phyloP scores from a whole-genome alignment of 768 basidiomycete species.

The Hygrophoropsis aurantiaca region DNA sequence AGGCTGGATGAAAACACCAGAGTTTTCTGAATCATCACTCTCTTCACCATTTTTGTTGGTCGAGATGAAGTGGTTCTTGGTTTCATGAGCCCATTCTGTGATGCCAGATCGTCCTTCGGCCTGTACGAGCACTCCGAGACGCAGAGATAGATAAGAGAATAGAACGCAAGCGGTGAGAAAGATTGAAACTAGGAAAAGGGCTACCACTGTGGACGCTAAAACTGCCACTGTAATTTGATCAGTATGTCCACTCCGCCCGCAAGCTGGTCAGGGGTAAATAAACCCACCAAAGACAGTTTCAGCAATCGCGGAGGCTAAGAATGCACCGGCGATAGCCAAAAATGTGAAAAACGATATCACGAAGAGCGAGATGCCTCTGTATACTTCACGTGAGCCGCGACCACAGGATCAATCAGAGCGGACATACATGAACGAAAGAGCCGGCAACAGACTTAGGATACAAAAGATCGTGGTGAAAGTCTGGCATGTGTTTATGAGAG shows the following conservation, averaged over 20 bases:
- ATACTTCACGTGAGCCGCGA: conserved; percentile 8
- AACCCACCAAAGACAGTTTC: conserved; percentile 29
- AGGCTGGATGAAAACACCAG: conserved; percentile 19
- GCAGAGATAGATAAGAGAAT: conserved; percentile 30
- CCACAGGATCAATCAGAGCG: conserved; percentile 7
- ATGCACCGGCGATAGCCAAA: conserved; percentile 34
- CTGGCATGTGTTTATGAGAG: conserved; percentile 24
- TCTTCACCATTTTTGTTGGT: conserved; percentile 12
- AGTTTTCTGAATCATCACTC: conserved; percentile 24
- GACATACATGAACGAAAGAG: conserved; percentile 41
- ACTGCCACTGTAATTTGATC: conserved; percentile 29
- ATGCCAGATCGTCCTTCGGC: conserved; percentile 30
- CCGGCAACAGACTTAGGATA: conserved; percentile 33
- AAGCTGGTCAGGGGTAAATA: neutral
- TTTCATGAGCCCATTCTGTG: conserved; percentile 30
- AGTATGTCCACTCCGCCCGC: neutral
- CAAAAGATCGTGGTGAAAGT: conserved; percentile 41
- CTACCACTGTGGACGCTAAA: conserved; percentile 31
- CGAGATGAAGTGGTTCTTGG: conserved; percentile 18
- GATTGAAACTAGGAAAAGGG: conserved; percentile 31
- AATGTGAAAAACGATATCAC: conserved; percentile 34
- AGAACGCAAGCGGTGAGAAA: conserved; percentile 31
- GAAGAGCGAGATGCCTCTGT: conserved; percentile 34
- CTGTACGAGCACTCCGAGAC: conserved; percentile 35
- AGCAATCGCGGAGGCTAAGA: conserved; percentile 29